Evolutionary conservation across 2,329 filamentous ascomycete genomes (phyloP).

Genomic region (Trichoderma asperellum): DNA sequence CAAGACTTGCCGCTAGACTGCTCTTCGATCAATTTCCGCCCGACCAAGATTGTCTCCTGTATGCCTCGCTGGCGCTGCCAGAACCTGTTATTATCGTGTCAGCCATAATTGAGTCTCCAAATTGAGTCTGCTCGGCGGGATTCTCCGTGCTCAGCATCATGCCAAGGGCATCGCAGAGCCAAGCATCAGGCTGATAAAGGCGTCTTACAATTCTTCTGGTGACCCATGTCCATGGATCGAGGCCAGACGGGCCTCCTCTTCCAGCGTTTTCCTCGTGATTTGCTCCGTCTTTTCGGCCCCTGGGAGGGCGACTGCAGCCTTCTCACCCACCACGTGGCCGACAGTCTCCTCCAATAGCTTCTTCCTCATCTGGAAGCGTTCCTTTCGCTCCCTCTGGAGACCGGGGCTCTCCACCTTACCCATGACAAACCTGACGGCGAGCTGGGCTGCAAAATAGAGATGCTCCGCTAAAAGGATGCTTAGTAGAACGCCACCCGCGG

Average conservation of each 20-base stretch:
- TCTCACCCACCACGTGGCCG: conserved; percentile 58
- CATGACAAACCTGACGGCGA: conserved; percentile 72
- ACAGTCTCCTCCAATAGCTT: conserved; percentile 75
- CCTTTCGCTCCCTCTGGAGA: conserved; percentile 79
- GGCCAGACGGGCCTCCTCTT: conserved; percentile 63
- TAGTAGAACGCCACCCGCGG: conserved; percentile 78
- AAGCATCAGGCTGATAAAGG: conserved; percentile 7
- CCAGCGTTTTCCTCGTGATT: conserved; percentile 66
- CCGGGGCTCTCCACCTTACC: conserved; percentile 83
- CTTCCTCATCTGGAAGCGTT: conserved; percentile 80
- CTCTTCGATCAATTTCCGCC: conserved; percentile 58
- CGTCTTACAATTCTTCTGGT: conserved; percentile 55
- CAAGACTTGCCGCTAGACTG: conserved; percentile 36
- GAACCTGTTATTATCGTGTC: conserved; percentile 50
- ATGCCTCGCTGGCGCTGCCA: conserved; percentile 65
- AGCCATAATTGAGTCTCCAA: conserved; percentile 15
- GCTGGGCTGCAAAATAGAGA: conserved; percentile 78
- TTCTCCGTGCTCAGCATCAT: not conserved
- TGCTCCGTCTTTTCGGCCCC: conserved; percentile 59
- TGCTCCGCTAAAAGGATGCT: conserved; percentile 87
- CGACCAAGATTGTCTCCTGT: conserved; percentile 61
- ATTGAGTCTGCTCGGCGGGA: not conserved
- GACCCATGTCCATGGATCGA: conserved; percentile 54
- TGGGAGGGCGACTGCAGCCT: conserved; percentile 46
- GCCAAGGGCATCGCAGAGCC: not conserved